phyloP scores from a whole-genome alignment of 1,284 basidiomycete genomes.

The Puccinia triticina region DNA sequence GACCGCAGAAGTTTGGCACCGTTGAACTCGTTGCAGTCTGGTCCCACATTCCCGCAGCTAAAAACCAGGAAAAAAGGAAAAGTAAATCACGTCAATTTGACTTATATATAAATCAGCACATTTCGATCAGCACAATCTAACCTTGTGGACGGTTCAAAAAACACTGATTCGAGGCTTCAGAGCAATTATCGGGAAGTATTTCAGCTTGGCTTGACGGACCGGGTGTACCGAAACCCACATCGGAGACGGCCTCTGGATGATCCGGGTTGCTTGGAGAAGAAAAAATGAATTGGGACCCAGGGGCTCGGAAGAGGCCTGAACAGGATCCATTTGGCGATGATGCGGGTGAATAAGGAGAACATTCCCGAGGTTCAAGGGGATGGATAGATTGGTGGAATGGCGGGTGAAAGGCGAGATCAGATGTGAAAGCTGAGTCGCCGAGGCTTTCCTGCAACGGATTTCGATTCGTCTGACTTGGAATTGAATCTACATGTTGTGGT shows the following conservation, averaged over 20 bases:
- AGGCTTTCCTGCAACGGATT: background rate
- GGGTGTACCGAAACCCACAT: background rate
- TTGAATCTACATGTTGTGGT: background rate
- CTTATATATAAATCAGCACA: background rate
- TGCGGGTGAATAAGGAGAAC: background rate
- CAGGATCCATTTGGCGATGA: conserved; percentile 20
- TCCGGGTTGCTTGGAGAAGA: background rate
- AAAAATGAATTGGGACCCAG: background rate
- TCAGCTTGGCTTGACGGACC: background rate
- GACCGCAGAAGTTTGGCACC: background rate
- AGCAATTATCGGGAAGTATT: background rate
- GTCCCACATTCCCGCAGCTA: background rate
- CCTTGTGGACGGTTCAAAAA: background rate
- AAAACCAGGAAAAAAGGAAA: background rate
- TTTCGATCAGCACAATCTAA: background rate
- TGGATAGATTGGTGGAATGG: conserved; percentile 3
- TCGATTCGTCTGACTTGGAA: background rate
- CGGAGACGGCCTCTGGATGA: conserved; percentile 4
- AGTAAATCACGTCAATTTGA: background rate
- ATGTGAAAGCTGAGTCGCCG: background rate
- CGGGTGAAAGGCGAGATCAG: background rate
- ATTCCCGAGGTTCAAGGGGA: background rate
- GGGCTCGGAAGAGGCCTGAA: background rate
- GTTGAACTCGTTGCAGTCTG: background rate
- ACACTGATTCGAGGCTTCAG: background rate